Conservation (phyloP, 2,329 filamentous ascomycete species). For the Davidsoniella eucalypti region DNA sequence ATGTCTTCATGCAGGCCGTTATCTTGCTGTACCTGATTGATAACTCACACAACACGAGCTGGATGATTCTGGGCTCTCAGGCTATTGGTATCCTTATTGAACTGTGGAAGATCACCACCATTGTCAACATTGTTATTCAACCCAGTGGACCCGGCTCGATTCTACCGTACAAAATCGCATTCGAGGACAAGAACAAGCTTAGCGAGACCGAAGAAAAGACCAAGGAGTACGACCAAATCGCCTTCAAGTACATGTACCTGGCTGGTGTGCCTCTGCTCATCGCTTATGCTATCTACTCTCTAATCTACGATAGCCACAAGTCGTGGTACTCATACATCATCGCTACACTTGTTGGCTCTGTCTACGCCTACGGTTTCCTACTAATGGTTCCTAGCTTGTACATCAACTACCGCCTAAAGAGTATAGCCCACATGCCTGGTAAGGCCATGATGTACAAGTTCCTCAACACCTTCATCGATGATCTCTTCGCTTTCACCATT, state of each 20-base stretch:
- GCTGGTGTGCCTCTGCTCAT: constrained; percentile 74
- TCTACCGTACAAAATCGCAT: constrained; percentile 63
- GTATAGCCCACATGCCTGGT: constrained; percentile 88
- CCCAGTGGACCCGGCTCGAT: constrained; percentile 48
- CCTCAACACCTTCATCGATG: constrained; percentile 96
- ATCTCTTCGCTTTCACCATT: constrained; percentile 96
- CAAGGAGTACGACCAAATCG: constrained; percentile 94
- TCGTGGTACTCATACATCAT: constrained; percentile 97
- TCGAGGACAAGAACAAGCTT: constrained; percentile 94
- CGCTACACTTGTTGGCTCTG: constrained; percentile 81
- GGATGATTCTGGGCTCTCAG: constrained; percentile 96
- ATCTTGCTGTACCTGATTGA: constrained; percentile 96
- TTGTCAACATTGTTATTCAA: constrained; percentile 74
- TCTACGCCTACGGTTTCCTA: constrained; percentile 95
- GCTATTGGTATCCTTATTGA: constrained; percentile 58
- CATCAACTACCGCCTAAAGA: constrained; percentile 97
- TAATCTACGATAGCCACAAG: constrained; percentile 89
- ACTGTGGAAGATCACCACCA: constrained; percentile 90
- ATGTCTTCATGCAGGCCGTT: constrained; percentile 91
- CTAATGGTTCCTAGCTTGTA: constrained; percentile 98
- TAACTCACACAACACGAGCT: constrained; percentile 93
- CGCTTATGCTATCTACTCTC: constrained; percentile 79
- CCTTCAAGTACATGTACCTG: constrained; percentile 94
- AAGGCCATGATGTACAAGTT: constrained; percentile 98
- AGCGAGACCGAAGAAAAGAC: constrained; percentile 94